Conservation (phyloP, 2,329 filamentous ascomycete species). For the Penicillium concentricum region DNA sequence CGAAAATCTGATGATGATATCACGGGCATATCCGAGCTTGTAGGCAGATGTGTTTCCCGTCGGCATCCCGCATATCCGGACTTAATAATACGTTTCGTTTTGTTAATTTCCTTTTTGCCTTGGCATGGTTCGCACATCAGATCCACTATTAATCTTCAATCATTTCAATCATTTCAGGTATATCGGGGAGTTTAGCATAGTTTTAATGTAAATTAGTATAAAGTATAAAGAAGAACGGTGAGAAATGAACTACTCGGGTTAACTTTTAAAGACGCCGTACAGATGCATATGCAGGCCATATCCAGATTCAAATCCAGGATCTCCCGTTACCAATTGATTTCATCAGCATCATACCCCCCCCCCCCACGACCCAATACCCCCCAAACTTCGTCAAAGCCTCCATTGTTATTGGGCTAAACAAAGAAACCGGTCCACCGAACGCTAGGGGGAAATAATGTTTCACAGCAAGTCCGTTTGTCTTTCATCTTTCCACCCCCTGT, state of each 20-base stretch:
- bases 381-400: constrained; percentile 10
- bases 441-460: constrained; percentile 21
- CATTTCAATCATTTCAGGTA: too few relatives aligned
- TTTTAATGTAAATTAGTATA: not conserved
- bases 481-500: constrained; percentile 3
- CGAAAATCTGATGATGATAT: too few relatives aligned
- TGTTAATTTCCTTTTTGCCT: constrained; percentile 1
- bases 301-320: constrained; percentile 14
- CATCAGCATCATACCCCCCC: constrained; percentile 19
- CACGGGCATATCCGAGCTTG: not conserved
- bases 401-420: constrained; percentile 16
- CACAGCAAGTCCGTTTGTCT: constrained; percentile 10
- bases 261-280: not conserved
- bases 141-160: constrained; percentile 12
- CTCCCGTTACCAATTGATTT: constrained; percentile 18
- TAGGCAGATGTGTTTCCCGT: not conserved
- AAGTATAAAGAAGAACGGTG: not conserved
- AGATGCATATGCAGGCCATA: constrained; percentile 8
- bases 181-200: not conserved
- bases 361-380: constrained; percentile 14
- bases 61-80: not conserved
- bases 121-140: constrained; percentile 15
- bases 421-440: constrained; percentile 10
- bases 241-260: not conserved
- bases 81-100: too few relatives aligned